Evolutionary conservation across 2,329 filamentous ascomycete genomes (phyloP).

Genomic region (Fusarium sp.): DNA sequence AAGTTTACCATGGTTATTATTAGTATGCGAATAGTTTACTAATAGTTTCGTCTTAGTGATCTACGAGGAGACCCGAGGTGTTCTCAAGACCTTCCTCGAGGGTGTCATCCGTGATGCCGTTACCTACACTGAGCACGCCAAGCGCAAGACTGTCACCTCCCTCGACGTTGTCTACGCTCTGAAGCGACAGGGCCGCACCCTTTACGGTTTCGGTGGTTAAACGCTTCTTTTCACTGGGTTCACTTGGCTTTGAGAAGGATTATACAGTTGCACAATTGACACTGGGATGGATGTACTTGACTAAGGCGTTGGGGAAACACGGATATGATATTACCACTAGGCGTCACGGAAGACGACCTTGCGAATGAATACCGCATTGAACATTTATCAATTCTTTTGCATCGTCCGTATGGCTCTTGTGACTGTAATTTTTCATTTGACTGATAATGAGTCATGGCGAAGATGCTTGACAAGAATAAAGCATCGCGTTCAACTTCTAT

Average conservation of each 20-base stretch:
- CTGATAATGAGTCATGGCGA: not conserved
- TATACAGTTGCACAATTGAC: constrained; percentile 29
- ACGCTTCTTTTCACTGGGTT: constrained; percentile 13
- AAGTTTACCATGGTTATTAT: constrained; percentile 54
- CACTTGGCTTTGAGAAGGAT: constrained; percentile 28
- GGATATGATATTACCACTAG: constrained; percentile 48
- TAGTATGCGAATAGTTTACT: not conserved
- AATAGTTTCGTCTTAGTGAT: constrained; percentile 62
- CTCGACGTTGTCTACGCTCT: constrained; percentile 75
- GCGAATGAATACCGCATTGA: constrained; percentile 47
- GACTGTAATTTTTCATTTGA: not conserved
- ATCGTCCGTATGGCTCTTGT: not conserved
- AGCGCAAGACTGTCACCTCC: constrained; percentile 82
- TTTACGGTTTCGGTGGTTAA: constrained; percentile 93
- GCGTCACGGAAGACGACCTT: constrained; percentile 52
- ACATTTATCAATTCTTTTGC: constrained; percentile 1
- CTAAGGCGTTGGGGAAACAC: constrained; percentile 48
- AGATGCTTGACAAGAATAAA: not conserved
- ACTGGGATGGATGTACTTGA: constrained; percentile 43
- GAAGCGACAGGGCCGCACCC: constrained; percentile 78
- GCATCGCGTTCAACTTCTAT: not conserved
- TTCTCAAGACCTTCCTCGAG: constrained; percentile 82
- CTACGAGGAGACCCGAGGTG: constrained; percentile 82
- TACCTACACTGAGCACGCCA: constrained; percentile 83
- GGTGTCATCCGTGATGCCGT: constrained; percentile 80